Conservation (phyloP, 2,329 filamentous ascomycete genomes). For the Alternaria incomplexa region DNA sequence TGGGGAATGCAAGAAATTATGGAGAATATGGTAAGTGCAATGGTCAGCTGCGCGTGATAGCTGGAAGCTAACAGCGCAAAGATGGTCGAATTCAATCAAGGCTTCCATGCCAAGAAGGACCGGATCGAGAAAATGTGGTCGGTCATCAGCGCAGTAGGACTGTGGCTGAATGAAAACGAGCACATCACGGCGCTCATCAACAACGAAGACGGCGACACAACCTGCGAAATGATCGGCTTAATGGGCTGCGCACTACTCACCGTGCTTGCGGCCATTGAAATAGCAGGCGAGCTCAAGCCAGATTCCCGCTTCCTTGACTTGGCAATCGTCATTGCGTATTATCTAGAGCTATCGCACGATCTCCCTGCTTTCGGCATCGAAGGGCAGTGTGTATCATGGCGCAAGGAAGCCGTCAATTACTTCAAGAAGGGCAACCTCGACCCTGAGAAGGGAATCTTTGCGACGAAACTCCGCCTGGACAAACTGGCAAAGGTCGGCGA, state of each 20-base stretch:
- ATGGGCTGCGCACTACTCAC: constrained; percentile 27
- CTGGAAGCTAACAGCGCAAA: not conserved
- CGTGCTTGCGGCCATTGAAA: constrained; percentile 17
- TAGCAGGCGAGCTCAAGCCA: constrained; percentile 20
- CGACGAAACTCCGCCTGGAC: constrained; percentile 13
- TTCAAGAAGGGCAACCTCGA: constrained; percentile 24
- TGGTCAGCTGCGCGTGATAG: not conserved
- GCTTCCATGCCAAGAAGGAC: constrained; percentile 6
- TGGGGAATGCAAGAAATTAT: constrained; percentile 20
- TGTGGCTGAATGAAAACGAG: constrained; percentile 14
- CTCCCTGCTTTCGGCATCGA: constrained; percentile 23
- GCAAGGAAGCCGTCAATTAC: constrained; percentile 13
- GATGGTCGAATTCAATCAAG: constrained; percentile 22
- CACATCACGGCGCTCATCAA: not conserved
- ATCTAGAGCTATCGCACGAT: constrained; percentile 14
- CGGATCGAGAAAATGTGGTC: constrained; percentile 23
- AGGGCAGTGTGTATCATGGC: constrained; percentile 18
- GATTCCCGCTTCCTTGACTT: constrained; percentile 26
- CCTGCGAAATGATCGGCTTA: constrained; percentile 9
- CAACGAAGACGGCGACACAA: constrained; percentile 17
- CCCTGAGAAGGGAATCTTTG: constrained; percentile 11
- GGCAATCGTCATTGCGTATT: constrained; percentile 23
- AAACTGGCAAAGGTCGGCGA: constrained; percentile 9
- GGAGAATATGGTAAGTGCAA: constrained; percentile 16
- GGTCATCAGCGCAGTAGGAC: constrained; percentile 19